phyloP scores from a whole-genome alignment of 2,329 filamentous ascomycete species.

The Rhytidhysteron rufulum region DNA sequence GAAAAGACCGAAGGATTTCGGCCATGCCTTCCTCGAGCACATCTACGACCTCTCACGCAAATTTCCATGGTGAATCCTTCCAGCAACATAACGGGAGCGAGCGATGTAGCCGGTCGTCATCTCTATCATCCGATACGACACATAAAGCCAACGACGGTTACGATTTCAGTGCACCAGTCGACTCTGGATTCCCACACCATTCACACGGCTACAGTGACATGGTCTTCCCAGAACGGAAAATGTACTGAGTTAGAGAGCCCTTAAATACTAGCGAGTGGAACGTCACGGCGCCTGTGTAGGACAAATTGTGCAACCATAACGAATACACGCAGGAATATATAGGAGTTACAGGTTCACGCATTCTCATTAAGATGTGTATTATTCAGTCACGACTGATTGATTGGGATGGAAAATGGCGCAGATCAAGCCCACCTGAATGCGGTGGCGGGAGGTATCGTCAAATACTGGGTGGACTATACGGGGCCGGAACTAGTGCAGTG shows the following conservation, averaged over 20 bases:
- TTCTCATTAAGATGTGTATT: too few relatives aligned
- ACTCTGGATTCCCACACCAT: constrained; percentile 18
- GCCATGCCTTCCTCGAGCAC: constrained; percentile 22
- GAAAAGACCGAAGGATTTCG: constrained; percentile 71
- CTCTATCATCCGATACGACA: constrained; percentile 27
- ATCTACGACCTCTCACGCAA: constrained; percentile 17
- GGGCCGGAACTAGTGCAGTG: too few relatives aligned
- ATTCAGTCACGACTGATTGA: too few relatives aligned
- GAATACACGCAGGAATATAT: background rate
- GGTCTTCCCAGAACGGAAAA: constrained; percentile 33
- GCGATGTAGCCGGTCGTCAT: constrained; percentile 32
- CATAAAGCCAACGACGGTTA: constrained; percentile 22
- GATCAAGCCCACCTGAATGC: too few relatives aligned
- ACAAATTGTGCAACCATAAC: background rate
- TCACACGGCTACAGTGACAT: constrained; percentile 28
- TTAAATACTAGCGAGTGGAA: background rate
- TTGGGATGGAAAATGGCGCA: too few relatives aligned
- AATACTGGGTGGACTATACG: too few relatives aligned
- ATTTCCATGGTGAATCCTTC: constrained; percentile 18
- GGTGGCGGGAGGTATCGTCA: too few relatives aligned
- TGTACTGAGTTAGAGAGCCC: constrained; percentile 17
- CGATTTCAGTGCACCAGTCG: constrained; percentile 28
- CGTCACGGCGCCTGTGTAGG: background rate
- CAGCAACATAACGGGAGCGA: constrained; percentile 24
- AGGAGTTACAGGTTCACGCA: constrained; percentile 1